Evolutionary conservation across 2,329 filamentous ascomycete genomes (phyloP), one percentile per base, ranked within the genome.

Genomic region (Pseudogymnoascus sp.): DNA sequence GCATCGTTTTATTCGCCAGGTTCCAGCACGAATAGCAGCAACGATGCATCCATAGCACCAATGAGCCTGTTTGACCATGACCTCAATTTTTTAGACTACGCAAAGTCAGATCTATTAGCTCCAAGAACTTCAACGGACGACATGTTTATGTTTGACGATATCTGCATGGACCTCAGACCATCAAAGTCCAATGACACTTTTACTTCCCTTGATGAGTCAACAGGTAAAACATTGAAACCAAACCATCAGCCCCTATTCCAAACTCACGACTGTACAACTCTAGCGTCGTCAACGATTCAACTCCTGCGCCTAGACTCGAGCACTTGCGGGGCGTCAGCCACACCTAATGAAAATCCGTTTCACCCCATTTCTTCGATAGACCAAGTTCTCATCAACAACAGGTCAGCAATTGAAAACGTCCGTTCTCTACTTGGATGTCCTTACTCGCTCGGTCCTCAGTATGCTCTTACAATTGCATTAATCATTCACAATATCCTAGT

Each of bases 311-410:
- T 56, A 16, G 50, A 56, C 28, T 56, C 28, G 28, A 56, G 28
- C 50, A 56, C 25, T 56, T 56, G 50, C 11, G 50, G 28, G 10
- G 46, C 14, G 5, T 56, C 50, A 34, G 28, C 28, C n/a, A 21
- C 50, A 14, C n/a, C 8, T 7, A n/a, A 34, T 5, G 28, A 16
- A 56, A 56, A 56, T 14, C 11, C 16, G 14, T 21, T 34, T 34
- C 50, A 56, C 4, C 50, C 50, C 10, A 56, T 56, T 56, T 34
- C 50, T 56, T 56, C 50, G 28, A 56, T 56, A 56, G 50, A 56
- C 11, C 50, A 56, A 14, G 50, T 56, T 36, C 50, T 56, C 10
- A 56, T 56, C 28, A 56, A 56, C 50, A 56, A 56, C 50, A 56
- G 18, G 28, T 56, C 50, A 8, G 50, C 50, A 56, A 56, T 56